Base-by-base conservation (phyloP, 2,329 filamentous ascomycete species). In the Pestalotiopsis sp. region DNA sequence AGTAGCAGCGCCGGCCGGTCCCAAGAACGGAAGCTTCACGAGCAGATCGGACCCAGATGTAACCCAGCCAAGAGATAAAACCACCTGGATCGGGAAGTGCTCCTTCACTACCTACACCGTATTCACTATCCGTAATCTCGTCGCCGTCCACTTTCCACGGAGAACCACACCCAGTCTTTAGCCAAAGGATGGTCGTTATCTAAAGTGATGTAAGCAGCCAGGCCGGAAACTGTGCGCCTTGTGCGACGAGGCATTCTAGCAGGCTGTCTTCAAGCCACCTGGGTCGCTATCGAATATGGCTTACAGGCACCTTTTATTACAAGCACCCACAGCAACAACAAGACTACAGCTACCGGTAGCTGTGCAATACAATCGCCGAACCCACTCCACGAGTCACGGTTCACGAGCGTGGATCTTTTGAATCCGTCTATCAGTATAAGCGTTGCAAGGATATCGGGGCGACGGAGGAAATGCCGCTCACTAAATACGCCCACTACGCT, bases 1-100 rank as follows among this genome's bases (percentile, higher is more conserved):
- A 36, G 27, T 14, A 27, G 14, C 17, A 49, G 31, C 41, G 23
- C 11, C 49, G 17, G 49, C n/a, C 20, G 41, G 41, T n/a, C n/a
- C 25, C 49, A 65, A 36, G 63, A 65, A 65, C 23, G 63, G 63
- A 57, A 55, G 49, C 41, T 65, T 65, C n/a, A 31, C 31, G 13
- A 20, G n/a, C 41, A 57, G 17, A 39, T 64, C 61, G 5, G 27
- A 39, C 59, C 36, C 45, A 17, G 25, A 45, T 64, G 23, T 39
- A 31, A 64, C 62, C 39, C 23, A n/a, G 39, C 13, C 3, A 64
- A 64, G 45, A 45, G 39, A 39, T 20, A 64, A 45, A 11, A 39
- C 7, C 20, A 31, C 36, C 27, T 20, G n/a, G 59, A 62, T 36
- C 31, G 31, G 27, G 31, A 39, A 20, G 17, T 13, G 20, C 11